Evolutionary conservation across 345 rosid genomes (phyloP).

Genomic region (Diplotaxis tenuifolia): DNA sequence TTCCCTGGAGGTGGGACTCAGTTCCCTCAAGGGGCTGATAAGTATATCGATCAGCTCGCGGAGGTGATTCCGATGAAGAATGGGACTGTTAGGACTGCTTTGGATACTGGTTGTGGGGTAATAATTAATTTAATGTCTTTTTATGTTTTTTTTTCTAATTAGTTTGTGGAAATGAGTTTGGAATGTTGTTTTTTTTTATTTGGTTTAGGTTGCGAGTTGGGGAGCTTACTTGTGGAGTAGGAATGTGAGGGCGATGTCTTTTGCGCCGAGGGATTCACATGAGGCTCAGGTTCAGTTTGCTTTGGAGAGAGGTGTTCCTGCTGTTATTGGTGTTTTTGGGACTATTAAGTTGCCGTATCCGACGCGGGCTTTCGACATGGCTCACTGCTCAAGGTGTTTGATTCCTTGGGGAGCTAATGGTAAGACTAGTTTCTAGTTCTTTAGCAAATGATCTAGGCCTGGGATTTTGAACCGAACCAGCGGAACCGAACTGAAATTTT

Average conservation of each 20-base stretch:
- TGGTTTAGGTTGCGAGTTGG: conserved; percentile 94
- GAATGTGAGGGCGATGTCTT: conserved; percentile 93
- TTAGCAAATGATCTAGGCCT: not conserved
- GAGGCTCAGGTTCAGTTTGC: conserved; percentile 99
- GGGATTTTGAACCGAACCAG: not conserved
- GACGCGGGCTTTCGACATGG: conserved; percentile 91
- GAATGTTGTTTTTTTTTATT: not conserved
- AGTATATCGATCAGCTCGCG: conserved; percentile 91
- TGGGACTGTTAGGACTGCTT: conserved; percentile 93
- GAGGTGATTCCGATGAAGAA: conserved; percentile 81
- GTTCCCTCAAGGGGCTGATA: conserved; percentile 98
- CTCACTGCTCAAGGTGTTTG: conserved; percentile 97
- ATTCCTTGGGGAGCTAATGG: conserved; percentile 98
- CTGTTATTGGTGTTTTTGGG: conserved; percentile 97
- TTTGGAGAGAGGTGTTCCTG: conserved; percentile 98
- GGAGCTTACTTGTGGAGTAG: conserved; percentile 98
- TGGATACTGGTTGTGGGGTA: conserved; percentile 99
- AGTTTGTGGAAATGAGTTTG: not conserved
- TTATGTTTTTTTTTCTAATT: not conserved
- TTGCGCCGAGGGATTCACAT: conserved; percentile 97
- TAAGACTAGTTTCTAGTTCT: conserved; percentile 35
- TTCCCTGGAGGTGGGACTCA: conserved; percentile 99
- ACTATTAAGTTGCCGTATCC: conserved; percentile 91
- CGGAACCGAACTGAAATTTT: not conserved
- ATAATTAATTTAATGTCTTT: conserved; percentile 36